Evolutionary conservation across 495 filamentous ascomycete genomes (phyloP).

Genomic region (Xylaria telfairii): DNA sequence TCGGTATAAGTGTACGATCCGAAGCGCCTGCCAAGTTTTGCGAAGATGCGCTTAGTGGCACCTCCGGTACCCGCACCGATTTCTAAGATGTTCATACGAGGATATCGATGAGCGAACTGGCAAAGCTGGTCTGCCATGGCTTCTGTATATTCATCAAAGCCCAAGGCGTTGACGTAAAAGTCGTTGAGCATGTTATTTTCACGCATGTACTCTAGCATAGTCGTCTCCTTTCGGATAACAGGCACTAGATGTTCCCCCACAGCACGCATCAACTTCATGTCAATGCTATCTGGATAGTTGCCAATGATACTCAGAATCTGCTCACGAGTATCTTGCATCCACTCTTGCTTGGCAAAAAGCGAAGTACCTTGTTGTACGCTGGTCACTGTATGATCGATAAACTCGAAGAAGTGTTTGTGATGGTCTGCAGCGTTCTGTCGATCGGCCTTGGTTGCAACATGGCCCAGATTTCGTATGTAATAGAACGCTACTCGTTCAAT

Average conservation of each 20-base stretch:
- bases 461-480: too few relatives aligned
- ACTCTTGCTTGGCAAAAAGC: too few relatives aligned
- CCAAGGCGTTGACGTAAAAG: conserved; percentile 51
- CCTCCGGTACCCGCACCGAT: conserved; percentile 56
- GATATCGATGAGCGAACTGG: too few relatives aligned
- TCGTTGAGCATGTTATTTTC: conserved; percentile 44
- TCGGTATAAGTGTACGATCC: conserved; percentile 59
- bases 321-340: too few relatives aligned
- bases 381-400: too few relatives aligned
- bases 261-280: conserved; percentile 6
- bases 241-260: not conserved
- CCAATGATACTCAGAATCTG: not conserved
- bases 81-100: conserved; percentile 53
- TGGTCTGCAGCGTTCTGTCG: too few relatives aligned
- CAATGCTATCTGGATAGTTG: conserved; percentile 4
- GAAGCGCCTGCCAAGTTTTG: conserved; percentile 28
- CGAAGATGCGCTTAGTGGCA: conserved; percentile 41
- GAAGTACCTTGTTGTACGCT: too few relatives aligned
- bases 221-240: not conserved
- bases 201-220: conserved; percentile 6
- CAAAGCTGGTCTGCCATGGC: too few relatives aligned
- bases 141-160: too few relatives aligned
- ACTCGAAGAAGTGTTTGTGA: too few relatives aligned
- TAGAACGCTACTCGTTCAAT: too few relatives aligned
- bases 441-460: too few relatives aligned